Evolutionary conservation across 2,329 filamentous ascomycete genomes (phyloP).

Genomic region (Stagonosporopsis rhizophila): DNA sequence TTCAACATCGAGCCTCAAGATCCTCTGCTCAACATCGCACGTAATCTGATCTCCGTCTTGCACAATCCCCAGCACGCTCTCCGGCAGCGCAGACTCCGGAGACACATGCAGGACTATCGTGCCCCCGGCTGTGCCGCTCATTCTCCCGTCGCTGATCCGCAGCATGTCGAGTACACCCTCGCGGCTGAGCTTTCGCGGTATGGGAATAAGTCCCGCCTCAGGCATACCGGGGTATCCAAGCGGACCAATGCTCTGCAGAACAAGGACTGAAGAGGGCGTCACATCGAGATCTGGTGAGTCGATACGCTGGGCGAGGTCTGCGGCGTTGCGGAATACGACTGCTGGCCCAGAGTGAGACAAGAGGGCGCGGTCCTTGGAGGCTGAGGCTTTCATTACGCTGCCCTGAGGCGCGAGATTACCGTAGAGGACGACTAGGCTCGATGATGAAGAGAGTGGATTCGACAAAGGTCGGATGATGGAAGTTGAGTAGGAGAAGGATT

Average conservation of each 20-base stretch:
- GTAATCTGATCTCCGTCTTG: conserved; percentile 57
- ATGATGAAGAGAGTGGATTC: conserved; percentile 80
- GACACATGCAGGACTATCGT: conserved; percentile 63
- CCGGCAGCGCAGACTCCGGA: conserved; percentile 58
- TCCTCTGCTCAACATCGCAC: conserved; percentile 54
- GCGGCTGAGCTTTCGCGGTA: conserved; percentile 68
- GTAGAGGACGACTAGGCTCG: conserved; percentile 82
- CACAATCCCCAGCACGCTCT: conserved; percentile 59
- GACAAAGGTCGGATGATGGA: conserved; percentile 60
- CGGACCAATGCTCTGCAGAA: conserved; percentile 89
- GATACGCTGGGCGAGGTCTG: conserved; percentile 75
- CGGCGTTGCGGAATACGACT: conserved; percentile 82
- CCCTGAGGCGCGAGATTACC: conserved; percentile 88
- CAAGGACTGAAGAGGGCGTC: conserved; percentile 79
- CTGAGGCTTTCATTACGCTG: conserved; percentile 91
- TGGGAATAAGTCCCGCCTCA: conserved; percentile 82
- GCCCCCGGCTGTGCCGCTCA: conserved; percentile 63
- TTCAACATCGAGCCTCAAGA: conserved; percentile 52
- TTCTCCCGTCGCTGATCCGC: conserved; percentile 61
- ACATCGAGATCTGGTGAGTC: conserved; percentile 71
- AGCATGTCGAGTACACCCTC: conserved; percentile 62
- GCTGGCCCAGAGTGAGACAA: conserved; percentile 80
- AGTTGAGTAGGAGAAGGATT: conserved; percentile 55
- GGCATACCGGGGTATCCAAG: conserved; percentile 93
- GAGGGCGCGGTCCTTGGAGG: conserved; percentile 74